These are phyloP conservation scores for Cryptosporidium canis DNA, from an alignment of 169 alveolate genomes.

Conservation along the genomic window DNA sequence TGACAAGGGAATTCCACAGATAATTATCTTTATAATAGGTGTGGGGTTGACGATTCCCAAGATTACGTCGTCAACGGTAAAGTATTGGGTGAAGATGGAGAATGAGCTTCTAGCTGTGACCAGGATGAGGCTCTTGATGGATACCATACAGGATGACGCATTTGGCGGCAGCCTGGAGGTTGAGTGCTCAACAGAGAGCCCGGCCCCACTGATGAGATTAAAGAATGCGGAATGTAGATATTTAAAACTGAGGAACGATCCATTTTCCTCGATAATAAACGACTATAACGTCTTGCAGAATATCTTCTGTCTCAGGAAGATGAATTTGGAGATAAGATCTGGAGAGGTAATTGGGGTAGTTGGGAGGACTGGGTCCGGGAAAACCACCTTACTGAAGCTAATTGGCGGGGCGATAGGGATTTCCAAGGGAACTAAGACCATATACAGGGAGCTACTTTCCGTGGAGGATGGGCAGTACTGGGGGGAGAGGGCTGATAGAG, in stretches of 20 bases:
- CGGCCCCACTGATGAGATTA: not conserved
- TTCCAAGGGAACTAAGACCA: not conserved
- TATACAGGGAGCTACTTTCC: not conserved
- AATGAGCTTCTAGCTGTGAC: constrained; percentile 55
- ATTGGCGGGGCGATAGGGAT: constrained; percentile 32
- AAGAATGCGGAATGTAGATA: constrained; percentile 24
- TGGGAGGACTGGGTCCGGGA: constrained; percentile 68
- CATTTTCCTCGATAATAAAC: not conserved
- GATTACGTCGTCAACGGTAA: constrained; percentile 14
- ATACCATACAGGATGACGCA: not conserved
- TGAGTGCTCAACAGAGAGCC: not conserved
- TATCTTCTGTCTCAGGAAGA: constrained; percentile 2
- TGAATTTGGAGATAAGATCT: constrained; percentile 9
- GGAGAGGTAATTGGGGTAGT: constrained; percentile 49
- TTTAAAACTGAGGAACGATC: constrained; percentile 13
- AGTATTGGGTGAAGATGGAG: constrained; percentile 66
- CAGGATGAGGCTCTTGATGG: constrained; percentile 9
- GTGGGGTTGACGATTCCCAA: constrained; percentile 40
- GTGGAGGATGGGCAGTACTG: not conserved
- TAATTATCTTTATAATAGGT: constrained; percentile 1
- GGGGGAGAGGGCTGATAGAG: not conserved
- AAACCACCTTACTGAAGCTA: constrained; percentile 33
- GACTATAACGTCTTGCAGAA: not conserved
- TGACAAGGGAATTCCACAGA: not conserved
- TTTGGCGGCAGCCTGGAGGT: constrained; percentile 1